A percentile compares a stretch with the other conserved stretches of the same genome.
phyloP scores from a whole-genome alignment of 1,284 basidiomycete genomes.

The Ceratobasidium sp. region DNA sequence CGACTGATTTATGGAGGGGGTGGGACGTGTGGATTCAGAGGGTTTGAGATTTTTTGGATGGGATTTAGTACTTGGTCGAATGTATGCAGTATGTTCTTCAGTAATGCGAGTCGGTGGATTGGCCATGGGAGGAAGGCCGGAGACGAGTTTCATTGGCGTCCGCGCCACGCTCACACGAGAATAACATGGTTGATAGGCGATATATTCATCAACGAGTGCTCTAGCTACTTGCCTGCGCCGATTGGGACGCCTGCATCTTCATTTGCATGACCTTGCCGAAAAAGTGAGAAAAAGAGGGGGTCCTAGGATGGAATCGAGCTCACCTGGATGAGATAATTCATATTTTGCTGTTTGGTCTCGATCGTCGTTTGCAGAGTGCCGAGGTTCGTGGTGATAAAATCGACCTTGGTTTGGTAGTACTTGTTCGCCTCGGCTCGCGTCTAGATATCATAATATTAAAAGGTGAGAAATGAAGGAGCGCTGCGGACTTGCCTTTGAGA shows the following conservation, averaged over 20 bases:
- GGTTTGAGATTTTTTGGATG: too few species aligned
- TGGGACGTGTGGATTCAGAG: too few species aligned
- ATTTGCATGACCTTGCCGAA: constrained; percentile 23
- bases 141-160: too few species aligned
- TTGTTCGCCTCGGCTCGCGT: constrained; percentile 77
- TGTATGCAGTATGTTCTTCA: too few species aligned
- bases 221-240: constrained; percentile 5
- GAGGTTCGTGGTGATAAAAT: constrained; percentile 79
- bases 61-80: too few species aligned
- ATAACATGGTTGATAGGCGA: too few species aligned
- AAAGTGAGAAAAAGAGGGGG: not conserved
- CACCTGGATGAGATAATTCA: constrained; percentile 79
- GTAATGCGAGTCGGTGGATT: too few species aligned
- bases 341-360: constrained; percentile 87
- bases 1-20: too few species aligned
- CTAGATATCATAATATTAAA: constrained; percentile 52
- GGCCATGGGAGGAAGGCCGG: too few species aligned
- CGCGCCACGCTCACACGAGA: too few species aligned
- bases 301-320: not conserved
- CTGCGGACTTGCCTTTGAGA: constrained; percentile 76
- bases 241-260: constrained; percentile 30
- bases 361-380: constrained; percentile 85
- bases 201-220: too few species aligned
- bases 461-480: not conserved
- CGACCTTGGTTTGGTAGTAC: constrained; percentile 78